phyloP scores from a whole-genome alignment of 208 protist species.

The Trypanosoma mega region DNA sequence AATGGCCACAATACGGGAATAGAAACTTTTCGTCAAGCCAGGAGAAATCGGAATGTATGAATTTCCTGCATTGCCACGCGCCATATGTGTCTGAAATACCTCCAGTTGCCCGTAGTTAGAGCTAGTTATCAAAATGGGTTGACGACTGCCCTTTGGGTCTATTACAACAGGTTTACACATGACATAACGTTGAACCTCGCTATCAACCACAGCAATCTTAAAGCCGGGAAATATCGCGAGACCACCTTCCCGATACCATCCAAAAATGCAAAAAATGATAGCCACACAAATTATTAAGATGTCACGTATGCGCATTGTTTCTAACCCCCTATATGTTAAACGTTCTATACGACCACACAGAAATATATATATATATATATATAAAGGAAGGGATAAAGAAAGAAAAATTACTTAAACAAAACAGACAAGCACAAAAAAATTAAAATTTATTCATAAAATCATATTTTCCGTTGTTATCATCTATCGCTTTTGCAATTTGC shows the following conservation, averaged over 20 bases:
- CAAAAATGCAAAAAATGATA: constrained; percentile 72
- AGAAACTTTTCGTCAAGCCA: constrained; percentile 22
- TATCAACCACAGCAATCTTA: constrained; percentile 43
- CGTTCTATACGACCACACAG: background rate
- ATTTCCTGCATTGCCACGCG: constrained; percentile 45
- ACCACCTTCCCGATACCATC: constrained; percentile 78
- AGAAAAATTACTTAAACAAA: constrained; percentile 3
- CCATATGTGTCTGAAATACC: constrained; percentile 46
- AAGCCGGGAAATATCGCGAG: constrained; percentile 66
- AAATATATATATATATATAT: background rate
- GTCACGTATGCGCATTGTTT: constrained; percentile 81
- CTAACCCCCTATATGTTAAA: background rate
- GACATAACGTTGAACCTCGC: constrained; percentile 32
- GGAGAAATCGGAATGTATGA: constrained; percentile 41
- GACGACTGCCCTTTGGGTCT: constrained; percentile 46
- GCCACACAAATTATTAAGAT: constrained; percentile 65
- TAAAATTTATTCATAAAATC: too few species aligned
- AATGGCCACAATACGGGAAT: constrained; percentile 52
- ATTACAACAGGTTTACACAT: constrained; percentile 71
- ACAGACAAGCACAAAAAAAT: constrained; percentile 6
- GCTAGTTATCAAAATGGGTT: constrained; percentile 47
- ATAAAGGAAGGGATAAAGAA: background rate
- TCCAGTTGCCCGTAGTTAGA: constrained; percentile 33
- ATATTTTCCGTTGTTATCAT: too few species aligned
- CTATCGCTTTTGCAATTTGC: too few species aligned